Evolutionary conservation across 768 basidiomycete species (phyloP).

Genomic region (Tubosaeta sp.): DNA sequence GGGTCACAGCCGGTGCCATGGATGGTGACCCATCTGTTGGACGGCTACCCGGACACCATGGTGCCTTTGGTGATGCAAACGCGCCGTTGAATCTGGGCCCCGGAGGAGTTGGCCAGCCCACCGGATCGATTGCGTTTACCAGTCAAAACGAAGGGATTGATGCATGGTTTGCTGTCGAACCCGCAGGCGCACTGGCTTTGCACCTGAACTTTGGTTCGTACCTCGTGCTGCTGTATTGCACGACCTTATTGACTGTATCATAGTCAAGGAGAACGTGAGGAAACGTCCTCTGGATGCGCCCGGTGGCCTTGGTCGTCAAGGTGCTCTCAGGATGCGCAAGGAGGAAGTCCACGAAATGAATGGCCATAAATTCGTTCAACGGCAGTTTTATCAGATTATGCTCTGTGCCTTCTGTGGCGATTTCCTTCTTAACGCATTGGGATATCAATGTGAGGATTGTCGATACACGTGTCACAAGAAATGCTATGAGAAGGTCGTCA

Average conservation of each 20-base stretch:
- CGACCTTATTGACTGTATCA: conserved; percentile 3
- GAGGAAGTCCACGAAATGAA: conserved; percentile 99
- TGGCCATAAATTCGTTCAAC: conserved; percentile 95
- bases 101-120: conserved; percentile 25
- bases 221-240: neutral
- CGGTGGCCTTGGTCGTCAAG: conserved; percentile 93
- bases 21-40: conserved; percentile 50
- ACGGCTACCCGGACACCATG: conserved; percentile 48
- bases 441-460: conserved; percentile 99
- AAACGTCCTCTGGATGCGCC: conserved; percentile 92
- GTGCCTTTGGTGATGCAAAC: conserved; percentile 43
- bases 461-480: conserved; percentile 99
- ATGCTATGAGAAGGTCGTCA: conserved; percentile 98
- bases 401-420: conserved; percentile 97
- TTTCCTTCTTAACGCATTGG: conserved; percentile 93
- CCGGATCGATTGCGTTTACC: conserved; percentile 22
- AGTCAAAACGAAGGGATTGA: conserved; percentile 74
- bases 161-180: conserved; percentile 96
- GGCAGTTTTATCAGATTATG: conserved; percentile 98
- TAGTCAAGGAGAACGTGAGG: conserved; percentile 97
- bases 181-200: conserved; percentile 88
- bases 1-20: conserved; percentile 95
- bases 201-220: conserved; percentile 88
- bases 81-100: conserved; percentile 37
- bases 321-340: conserved; percentile 96